These are phyloP conservation scores for Amanita jacksonii DNA, from an alignment of 768 basidiomycete genomes.

Conservation along the genomic window DNA sequence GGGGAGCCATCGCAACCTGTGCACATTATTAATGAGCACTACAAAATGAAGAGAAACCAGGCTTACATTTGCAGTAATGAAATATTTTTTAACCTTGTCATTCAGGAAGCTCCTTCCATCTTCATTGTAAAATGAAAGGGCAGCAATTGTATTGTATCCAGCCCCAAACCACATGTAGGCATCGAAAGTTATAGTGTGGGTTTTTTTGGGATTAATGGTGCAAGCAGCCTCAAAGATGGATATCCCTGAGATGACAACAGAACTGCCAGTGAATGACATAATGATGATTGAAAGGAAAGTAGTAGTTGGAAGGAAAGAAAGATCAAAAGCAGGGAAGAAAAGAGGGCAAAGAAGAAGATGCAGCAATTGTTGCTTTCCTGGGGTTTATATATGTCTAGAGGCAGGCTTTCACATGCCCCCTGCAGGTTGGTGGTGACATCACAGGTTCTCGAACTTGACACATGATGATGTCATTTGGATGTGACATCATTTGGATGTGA, in stretches of 20 bases:
- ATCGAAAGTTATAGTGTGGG: neutral
- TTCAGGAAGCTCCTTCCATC: neutral
- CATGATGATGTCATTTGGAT: no score
- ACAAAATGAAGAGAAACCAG: neutral
- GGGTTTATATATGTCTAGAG: no score
- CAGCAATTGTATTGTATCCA: neutral
- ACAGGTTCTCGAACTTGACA: no score
- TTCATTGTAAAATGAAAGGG: neutral
- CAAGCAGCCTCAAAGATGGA: neutral
- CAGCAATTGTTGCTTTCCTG: no score
- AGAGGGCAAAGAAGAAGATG: no score
- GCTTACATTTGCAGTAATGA: constrained; percentile 1
- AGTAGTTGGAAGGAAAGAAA: neutral
- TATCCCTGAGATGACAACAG: neutral
- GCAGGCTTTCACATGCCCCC: no score
- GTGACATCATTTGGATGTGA: no score
- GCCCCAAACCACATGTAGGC: neutral
- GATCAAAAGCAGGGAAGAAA: neutral
- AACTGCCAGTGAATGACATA: neutral
- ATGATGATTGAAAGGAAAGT: neutral
- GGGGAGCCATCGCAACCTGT: neutral
- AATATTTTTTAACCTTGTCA: neutral
- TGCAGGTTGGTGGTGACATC: no score
- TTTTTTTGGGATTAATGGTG: neutral
- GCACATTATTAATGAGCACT: no score